phyloP scores from a whole-genome alignment of 139 green algal species.

The Tetratostichococcus sp. region DNA sequence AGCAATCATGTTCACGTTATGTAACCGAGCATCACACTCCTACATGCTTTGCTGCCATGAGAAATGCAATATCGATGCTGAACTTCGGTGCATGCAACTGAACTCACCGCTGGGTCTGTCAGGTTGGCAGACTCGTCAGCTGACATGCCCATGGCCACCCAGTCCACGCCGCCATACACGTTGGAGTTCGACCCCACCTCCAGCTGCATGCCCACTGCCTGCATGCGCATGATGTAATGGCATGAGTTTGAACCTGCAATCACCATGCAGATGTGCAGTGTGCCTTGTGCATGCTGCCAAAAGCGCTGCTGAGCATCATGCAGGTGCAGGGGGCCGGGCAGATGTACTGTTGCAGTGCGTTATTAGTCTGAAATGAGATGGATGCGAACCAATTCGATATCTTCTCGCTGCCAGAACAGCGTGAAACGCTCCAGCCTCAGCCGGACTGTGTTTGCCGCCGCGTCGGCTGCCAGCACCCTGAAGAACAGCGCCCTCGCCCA shows the following conservation, averaged over 20 bases:
- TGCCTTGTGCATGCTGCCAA: too few relatives aligned
- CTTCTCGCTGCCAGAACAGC: conserved; percentile 15
- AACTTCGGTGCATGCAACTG: too few relatives aligned
- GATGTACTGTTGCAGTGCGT: too few relatives aligned
- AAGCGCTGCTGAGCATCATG: too few relatives aligned
- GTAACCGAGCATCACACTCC: too few relatives aligned
- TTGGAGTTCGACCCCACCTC: not conserved
- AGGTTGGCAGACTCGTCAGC: conserved; percentile 20
- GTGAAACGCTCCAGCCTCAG: conserved; percentile 26
- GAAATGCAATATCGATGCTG: too few relatives aligned
- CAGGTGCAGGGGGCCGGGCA: too few relatives aligned
- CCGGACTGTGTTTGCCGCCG: not conserved
- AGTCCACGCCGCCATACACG: conserved; percentile 28
- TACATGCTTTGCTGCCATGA: too few relatives aligned
- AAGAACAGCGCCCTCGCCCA: conserved; percentile 12
- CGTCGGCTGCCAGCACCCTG: conserved; percentile 3
- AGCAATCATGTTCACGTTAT: too few relatives aligned
- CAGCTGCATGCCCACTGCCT: not conserved
- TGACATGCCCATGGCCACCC: conserved; percentile 19
- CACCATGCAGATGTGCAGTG: too few relatives aligned
- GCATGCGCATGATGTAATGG: not conserved
- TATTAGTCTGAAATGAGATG: too few relatives aligned
- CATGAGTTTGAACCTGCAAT: too few relatives aligned
- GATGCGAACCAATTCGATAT: conserved; percentile 4
- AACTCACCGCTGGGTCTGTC: not conserved